Base-by-base conservation (phyloP, 352 stramenopile species). In the Thalassiosira livingstoniorum region DNA sequence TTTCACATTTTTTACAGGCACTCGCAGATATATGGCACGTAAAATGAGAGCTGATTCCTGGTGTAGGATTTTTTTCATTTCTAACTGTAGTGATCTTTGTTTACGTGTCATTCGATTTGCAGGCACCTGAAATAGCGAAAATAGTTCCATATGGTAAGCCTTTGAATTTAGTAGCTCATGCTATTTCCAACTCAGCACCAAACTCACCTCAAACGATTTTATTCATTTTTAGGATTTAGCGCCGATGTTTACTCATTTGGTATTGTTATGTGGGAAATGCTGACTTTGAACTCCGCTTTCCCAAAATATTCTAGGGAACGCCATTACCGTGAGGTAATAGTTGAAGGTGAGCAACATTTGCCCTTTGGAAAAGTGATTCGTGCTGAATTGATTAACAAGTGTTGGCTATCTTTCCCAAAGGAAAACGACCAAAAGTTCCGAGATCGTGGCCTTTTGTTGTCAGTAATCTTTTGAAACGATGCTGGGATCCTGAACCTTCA, bases 21-120 rank as follows among this genome's bases (percentile, higher is more conserved):
- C 78, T 27, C 54, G 78, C 2, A 64, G 78, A 43, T 98, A 96
- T 89, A 98, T 98, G 95, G 95, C 95, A n/a, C n/a, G n/a, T n/a
- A n/a, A n/a, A n/a, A n/a, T n/a, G n/a, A n/a, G n/a, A n/a, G n/a
- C n/a, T n/a, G n/a, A n/a, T n/a, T n/a, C n/a, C n/a, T n/a, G n/a
- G n/a, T n/a, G n/a, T n/a, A n/a, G n/a, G n/a, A n/a, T n/a, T n/a
- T n/a, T n/a, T n/a, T n/a, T n/a, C n/a, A n/a, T n/a, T n/a, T n/a
- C n/a, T n/a, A n/a, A n/a, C n/a, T n/a, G n/a, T n/a, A n/a, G n/a
- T n/a, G n/a, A n/a, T n/a, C n/a, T n/a, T n/a, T n/a, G n/a, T n/a
- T n/a, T n/a, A n/a, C n/a, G n/a, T n/a, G n/a, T n/a, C n/a, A n/a
- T n/a, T n/a, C n/a, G n/a, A n/a, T n/a, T n/a, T n/a, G n/a, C n/a